A percentile compares a stretch with the other conserved stretches of the same genome.
phyloP scores from a whole-genome alignment of 2,329 filamentous ascomycete species.

The Arthrobotrys sinensis region DNA sequence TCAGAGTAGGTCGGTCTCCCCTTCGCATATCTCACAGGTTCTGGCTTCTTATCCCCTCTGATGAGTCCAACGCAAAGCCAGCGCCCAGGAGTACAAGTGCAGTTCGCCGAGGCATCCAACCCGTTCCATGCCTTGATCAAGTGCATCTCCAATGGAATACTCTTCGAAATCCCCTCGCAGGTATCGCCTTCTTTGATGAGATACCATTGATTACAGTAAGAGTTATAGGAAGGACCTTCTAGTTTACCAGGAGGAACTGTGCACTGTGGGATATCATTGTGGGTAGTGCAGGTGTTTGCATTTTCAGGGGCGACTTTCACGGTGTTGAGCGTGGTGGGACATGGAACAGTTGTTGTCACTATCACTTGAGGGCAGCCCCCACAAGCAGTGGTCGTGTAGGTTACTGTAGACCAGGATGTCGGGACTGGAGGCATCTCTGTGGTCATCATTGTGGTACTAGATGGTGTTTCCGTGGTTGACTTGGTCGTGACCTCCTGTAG shows the following conservation, averaged over 20 bases:
- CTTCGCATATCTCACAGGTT: background rate
- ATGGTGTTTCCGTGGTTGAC: too few relatives aligned
- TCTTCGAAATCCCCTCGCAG: conserved; percentile 3
- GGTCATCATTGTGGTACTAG: background rate
- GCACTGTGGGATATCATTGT: conserved; percentile 45
- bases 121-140: conserved; percentile 36
- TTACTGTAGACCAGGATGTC: conserved; percentile 17
- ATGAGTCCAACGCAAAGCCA: conserved; percentile 49
- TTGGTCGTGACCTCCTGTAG: too few relatives aligned
- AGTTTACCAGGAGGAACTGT: conserved; percentile 46
- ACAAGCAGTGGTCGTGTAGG: conserved; percentile 7
- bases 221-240: conserved; percentile 2
- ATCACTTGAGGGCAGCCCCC: conserved; percentile 4
- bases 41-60: background rate
- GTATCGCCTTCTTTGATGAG: conserved; percentile 34
- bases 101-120: background rate
- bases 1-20: conserved; percentile 2
- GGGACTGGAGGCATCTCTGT: background rate
- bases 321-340: conserved; percentile 31
- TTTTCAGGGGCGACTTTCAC: conserved; percentile 28
- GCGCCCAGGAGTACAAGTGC: background rate
- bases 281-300: conserved; percentile 25
- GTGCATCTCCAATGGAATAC: background rate
- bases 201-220: conserved; percentile 56
- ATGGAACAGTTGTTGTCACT: conserved; percentile 25